Evolutionary conservation across 2,329 filamentous ascomycete species (phyloP).

Genomic region (Cladophialophora immunda): DNA sequence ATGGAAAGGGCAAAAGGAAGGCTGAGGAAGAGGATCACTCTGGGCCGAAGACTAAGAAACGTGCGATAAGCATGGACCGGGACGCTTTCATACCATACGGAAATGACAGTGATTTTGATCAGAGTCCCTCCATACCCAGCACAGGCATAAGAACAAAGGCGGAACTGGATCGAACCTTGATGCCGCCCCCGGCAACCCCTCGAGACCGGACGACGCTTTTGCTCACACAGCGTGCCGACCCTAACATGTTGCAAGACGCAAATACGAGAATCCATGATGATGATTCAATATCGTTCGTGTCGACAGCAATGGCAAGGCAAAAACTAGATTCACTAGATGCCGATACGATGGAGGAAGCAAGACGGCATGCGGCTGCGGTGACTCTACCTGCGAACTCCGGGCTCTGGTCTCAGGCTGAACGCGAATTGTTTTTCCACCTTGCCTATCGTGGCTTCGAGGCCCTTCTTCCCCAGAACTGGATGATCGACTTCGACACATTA

Average conservation of each 20-base stretch:
- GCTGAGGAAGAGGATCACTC: conserved; percentile 18
- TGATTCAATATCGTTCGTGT: conserved; percentile 31
- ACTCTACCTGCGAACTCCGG: conserved; percentile 49
- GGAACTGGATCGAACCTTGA: conserved; percentile 32
- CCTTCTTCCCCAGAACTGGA: conserved; percentile 61
- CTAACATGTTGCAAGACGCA: background rate
- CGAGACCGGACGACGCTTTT: background rate
- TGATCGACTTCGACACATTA: conserved; percentile 62
- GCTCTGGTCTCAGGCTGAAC: conserved; percentile 62
- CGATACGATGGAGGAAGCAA: conserved; percentile 42
- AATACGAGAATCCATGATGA: conserved; percentile 20
- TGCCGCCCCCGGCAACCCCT: conserved; percentile 38
- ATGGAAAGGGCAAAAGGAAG: conserved; percentile 29
- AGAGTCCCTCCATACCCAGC: background rate
- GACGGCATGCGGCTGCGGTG: conserved; percentile 48
- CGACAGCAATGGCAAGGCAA: conserved; percentile 20
- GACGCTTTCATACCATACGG: conserved; percentile 14
- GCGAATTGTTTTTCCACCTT: conserved; percentile 62
- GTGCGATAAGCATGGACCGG: conserved; percentile 14
- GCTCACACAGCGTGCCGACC: background rate
- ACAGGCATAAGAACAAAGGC: conserved; percentile 6
- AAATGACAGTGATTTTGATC: conserved; percentile 1
- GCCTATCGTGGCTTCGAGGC: conserved; percentile 65
- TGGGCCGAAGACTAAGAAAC: conserved; percentile 26
- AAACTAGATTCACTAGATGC: conserved; percentile 30